These are phyloP conservation scores for Solanum pennellii DNA, from an alignment of 257 asterid genomes.

Conservation along the genomic window DNA sequence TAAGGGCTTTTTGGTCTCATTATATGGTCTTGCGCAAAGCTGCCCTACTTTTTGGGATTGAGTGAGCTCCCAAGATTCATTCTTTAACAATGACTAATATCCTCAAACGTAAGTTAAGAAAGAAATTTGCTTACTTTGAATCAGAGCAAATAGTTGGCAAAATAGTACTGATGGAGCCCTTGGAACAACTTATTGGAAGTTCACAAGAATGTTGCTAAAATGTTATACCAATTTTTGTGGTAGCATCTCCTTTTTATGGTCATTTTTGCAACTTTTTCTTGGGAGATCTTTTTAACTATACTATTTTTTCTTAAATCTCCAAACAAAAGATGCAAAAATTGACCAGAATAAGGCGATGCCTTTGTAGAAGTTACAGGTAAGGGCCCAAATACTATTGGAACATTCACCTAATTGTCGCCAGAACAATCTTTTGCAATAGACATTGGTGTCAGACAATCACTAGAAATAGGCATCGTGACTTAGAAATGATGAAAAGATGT, in stretches of 20 bases:
- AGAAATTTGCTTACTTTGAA: not conserved
- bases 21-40: not conserved
- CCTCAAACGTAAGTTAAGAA: not conserved
- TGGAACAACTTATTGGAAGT: not conserved
- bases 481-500: not conserved
- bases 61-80: not conserved
- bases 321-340: not conserved
- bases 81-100: not conserved
- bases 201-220: not conserved
- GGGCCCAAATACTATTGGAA: not conserved
- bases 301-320: not conserved
- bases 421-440: not conserved
- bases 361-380: not conserved
- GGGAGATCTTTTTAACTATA: not conserved
- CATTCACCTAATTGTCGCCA: not conserved
- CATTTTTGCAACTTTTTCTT: not conserved
- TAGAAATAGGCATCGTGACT: not conserved
- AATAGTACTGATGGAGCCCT: not conserved
- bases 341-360: not conserved
- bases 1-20: not conserved
- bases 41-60: not conserved
- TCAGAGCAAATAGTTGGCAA: not conserved
- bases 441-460: not conserved
- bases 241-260: not conserved
- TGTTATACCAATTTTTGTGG: not conserved